Evolutionary conservation across 2,329 filamentous ascomycete species (phyloP).

Genomic region (Alternaria hordeiaustralica): DNA sequence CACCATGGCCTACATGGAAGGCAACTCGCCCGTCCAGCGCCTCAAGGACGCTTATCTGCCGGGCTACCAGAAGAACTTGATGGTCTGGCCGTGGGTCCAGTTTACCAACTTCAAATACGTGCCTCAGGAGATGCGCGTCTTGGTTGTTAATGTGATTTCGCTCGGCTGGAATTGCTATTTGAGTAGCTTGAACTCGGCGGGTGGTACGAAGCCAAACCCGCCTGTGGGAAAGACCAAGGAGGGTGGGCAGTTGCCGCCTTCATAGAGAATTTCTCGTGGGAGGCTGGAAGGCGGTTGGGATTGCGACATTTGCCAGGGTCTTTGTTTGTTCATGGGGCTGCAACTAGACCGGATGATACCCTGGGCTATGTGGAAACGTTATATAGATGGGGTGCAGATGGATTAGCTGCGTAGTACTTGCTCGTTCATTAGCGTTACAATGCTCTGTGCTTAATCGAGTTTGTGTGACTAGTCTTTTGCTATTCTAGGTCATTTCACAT

Average conservation of each 20-base stretch:
- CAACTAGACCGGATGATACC: not conserved
- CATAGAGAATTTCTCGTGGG: constrained; percentile 13
- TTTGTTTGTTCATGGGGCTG: not conserved
- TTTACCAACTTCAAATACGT: constrained; percentile 86
- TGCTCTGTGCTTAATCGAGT: not conserved
- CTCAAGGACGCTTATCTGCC: constrained; percentile 72
- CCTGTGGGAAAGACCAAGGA: constrained; percentile 27
- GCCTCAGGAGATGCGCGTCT: constrained; percentile 79
- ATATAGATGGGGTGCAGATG: not conserved
- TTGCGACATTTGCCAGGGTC: not conserved
- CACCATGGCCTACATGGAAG: constrained; percentile 85
- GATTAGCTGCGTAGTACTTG: not conserved
- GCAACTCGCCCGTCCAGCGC: constrained; percentile 69
- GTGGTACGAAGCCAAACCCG: constrained; percentile 22
- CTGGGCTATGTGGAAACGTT: not conserved
- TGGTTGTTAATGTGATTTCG: constrained; percentile 85
- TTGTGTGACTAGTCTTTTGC: not conserved
- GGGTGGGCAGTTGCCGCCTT: constrained; percentile 35
- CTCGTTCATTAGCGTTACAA: not conserved
- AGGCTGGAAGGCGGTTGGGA: not conserved
- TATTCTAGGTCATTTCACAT: not conserved
- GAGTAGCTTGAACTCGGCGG: constrained; percentile 46
- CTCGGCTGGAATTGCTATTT: constrained; percentile 58
- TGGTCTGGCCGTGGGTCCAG: constrained; percentile 87
- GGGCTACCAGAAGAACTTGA: constrained; percentile 82